Evolutionary conservation across 345 rosid genomes (phyloP), one percentile per base, ranked within the genome.

Genomic region (Populus pruinosa): DNA sequence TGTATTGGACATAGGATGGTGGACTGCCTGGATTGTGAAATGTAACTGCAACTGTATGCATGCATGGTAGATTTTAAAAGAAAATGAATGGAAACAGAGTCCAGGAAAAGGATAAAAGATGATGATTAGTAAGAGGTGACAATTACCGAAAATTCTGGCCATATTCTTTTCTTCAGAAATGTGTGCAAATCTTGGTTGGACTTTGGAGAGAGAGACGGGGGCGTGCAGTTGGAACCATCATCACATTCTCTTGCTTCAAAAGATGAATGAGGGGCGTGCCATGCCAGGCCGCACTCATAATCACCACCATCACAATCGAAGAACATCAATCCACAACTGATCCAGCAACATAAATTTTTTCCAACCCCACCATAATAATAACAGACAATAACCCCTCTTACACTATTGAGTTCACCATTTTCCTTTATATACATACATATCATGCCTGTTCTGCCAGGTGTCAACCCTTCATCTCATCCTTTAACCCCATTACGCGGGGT

Each of bases 211-310:
- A 35, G 75, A 76, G 71, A 70, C 62, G 14, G 59, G 74, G 66
- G 89, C 89, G 86, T 87, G 89, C 87, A 62, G 76, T 27, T 77
- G 77, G 76, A 72, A 79, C 79, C 83, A 87, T 87, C 85, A 87
- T 78, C 72, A 78, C 81, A 79, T 78, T 78, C 80, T 67, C 72
- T 49, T 64, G 77, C 74, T 76, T 77, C 49, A 78, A 86, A 86
- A 78, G 82, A 84, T 38, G 85, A 66, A 84, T 38, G 85, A 66
- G 73, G 84, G 85, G 86, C 85, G 86, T 87, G 89, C 85, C 29
- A 49, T 47, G 69, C 78, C 85, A 77, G 81, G 76, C 82, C 82
- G 81, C 80, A 79, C 82, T 85, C 86, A 87, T 87, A 84, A 80
- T 74, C 82, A 76, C 76, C 80, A 77, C 74, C 81, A 50, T 74